These are phyloP conservation scores for Aspergillus indologenus DNA, from an alignment of 495 filamentous ascomycete genomes.

Conservation along the genomic window DNA sequence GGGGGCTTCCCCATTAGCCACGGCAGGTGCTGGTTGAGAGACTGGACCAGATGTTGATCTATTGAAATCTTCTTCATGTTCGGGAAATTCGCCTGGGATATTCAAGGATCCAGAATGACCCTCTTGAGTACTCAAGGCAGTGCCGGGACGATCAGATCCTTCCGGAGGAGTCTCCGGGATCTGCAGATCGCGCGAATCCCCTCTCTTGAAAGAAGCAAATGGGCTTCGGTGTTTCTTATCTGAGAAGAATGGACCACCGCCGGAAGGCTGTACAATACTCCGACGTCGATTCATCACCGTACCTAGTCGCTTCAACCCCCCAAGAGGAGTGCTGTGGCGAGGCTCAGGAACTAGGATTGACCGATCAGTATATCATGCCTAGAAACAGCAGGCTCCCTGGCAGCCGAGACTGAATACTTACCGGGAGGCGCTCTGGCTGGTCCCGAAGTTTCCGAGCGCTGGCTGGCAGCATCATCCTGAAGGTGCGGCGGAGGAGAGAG, in stretches of 20 bases:
- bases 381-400: neutral
- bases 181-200: slow-evolving; percentile 41
- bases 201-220: slow-evolving; percentile 53
- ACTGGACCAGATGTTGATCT: slow-evolving; percentile 24
- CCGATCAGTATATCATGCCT: slow-evolving; percentile 8
- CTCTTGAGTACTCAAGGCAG: slow-evolving; percentile 33
- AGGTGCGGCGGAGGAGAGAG: slow-evolving; percentile 42
- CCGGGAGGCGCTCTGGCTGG: slow-evolving; percentile 47
- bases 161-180: slow-evolving; percentile 39
- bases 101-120: slow-evolving; percentile 30
- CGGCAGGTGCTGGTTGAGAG: slow-evolving; percentile 16
- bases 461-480: slow-evolving; percentile 58
- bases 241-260: slow-evolving; percentile 32
- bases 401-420: slow-evolving; percentile 20
- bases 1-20: slow-evolving; percentile 32
- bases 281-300: slow-evolving; percentile 73
- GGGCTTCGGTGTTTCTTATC: slow-evolving; percentile 50
- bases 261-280: slow-evolving; percentile 40
- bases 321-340: slow-evolving; percentile 42
- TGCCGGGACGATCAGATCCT: slow-evolving; percentile 35
- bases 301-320: slow-evolving; percentile 64
- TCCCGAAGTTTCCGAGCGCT: slow-evolving; percentile 51
- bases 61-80: slow-evolving; percentile 23
- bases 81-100: slow-evolving; percentile 32
- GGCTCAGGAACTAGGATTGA: slow-evolving; percentile 30